A percentile compares a stretch with the other conserved stretches of the same genome.
Conservation (phyloP, 2,329 filamentous ascomycete species). For the Chalaropsis thielavioides region DNA sequence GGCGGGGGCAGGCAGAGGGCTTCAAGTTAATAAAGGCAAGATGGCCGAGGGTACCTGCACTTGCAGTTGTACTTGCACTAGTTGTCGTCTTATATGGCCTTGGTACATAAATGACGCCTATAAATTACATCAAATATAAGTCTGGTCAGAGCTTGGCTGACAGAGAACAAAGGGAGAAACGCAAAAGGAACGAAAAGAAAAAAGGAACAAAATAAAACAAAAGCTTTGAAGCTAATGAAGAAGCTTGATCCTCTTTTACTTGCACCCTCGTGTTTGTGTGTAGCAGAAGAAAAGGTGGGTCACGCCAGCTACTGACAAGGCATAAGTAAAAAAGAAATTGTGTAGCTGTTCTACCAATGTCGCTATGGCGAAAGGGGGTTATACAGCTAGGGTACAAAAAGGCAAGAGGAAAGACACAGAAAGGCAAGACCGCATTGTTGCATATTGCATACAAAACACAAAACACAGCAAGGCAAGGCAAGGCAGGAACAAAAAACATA, state of each 20-base stretch:
- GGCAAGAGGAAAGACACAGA: neutral
- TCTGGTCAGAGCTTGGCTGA: neutral
- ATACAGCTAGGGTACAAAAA: too few relatives aligned
- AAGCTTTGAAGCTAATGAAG: slow-evolving; percentile 3
- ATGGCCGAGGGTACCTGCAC: neutral
- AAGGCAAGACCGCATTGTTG: neutral
- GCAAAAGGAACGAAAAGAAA: too few relatives aligned
- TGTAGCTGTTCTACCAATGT: too few relatives aligned
- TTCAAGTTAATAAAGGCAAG: neutral
- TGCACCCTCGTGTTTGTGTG: neutral
- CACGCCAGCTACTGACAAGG: neutral
- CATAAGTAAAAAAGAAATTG: too few relatives aligned
- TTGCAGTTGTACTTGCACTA: too few relatives aligned
- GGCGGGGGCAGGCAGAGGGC: neutral
- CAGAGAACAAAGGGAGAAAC: neutral
- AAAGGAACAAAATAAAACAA: neutral
- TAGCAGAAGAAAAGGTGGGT: too few relatives aligned
- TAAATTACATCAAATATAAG: neutral
- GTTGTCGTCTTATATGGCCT: neutral
- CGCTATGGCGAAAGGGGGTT: too few relatives aligned
- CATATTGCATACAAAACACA: neutral
- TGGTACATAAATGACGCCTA: neutral
- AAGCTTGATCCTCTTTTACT: neutral
- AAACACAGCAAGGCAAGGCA: neutral
- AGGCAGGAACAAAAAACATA: neutral